phyloP scores from a whole-genome alignment of 164 flowering plant genomes.

The Vitis rotundifolia region DNA sequence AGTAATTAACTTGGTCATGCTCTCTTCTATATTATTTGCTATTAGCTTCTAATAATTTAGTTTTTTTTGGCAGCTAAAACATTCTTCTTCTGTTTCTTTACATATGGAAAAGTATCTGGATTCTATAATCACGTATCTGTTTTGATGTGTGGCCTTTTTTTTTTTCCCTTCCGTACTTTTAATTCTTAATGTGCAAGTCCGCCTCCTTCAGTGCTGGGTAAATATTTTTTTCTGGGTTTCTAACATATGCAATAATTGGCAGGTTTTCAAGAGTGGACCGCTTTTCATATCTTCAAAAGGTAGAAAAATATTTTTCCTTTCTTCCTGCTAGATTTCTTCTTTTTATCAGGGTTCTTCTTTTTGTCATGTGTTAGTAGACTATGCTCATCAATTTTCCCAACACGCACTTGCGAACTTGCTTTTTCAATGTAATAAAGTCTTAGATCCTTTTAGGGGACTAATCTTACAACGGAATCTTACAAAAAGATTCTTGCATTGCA shows the following conservation, averaged over 20 bases:
- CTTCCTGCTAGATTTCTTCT: neutral
- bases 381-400: no score
- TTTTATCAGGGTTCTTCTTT: neutral
- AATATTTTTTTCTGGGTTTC: constrained; percentile 1
- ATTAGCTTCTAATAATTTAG: neutral
- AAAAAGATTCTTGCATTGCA: no score
- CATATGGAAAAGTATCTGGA: neutral
- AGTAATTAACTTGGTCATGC: neutral
- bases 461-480: no score
- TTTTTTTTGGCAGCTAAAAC: no score
- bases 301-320: constrained; percentile 19
- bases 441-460: no score
- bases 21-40: neutral
- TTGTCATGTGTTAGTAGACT: neutral
- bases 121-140: neutral
- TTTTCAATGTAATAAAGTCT: no score
- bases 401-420: no score
- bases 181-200: neutral
- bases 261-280: constrained; percentile 99
- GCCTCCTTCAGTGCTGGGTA: neutral
- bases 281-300: constrained; percentile 97
- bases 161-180: neutral
- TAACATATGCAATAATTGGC: constrained; percentile 13
- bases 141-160: constrained; percentile 8
- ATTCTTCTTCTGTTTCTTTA: no score